Base-by-base conservation (phyloP, 2,329 filamentous ascomycete genomes). In the Ceratocystis albifundus region DNA sequence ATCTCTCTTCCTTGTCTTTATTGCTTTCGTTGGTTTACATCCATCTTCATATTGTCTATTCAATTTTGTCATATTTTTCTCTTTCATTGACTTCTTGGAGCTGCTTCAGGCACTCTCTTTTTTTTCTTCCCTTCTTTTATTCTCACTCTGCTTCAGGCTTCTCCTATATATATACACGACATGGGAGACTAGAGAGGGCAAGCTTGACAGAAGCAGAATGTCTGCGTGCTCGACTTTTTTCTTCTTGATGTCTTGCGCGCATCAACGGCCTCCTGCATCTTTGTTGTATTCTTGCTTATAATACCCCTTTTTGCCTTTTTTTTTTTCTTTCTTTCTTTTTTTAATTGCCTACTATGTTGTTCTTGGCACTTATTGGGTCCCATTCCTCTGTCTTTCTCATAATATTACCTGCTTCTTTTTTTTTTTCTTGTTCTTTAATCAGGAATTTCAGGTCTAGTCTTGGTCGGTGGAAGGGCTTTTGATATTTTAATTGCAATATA, bases 231-330 rank as follows among this genome's bases (percentile, higher is more conserved):
- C 44, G 10, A 46, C 25, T 25, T 62, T 45, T 46, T 61, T 59
- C 17, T 61, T 61, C 59, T 64, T 45, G 22, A 28, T 48, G 8
- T 22, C 64, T 66, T 12, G 62, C 69, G 62, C 69, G 68, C 67
- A 65, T 66, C 68, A 30, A 36, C 67, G 66, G 69, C 68, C 68
- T 68, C 65, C 64, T 46, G 48, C 55, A 22, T 66, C 55, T 63
- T 50, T 50, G 32, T 69, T 41, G 50, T 66, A 55, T 50, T 69
- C 81, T 80, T 74, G 81, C 81, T 80, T 81, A 80, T 78, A 80
- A 81, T 69, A 71, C 71, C 74, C 74, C 73, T 68, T 68, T 72
- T 71, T 70, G 70, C 75, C 75, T 62, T 28, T 46, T 36, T 64
- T 64, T 48, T 36, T 64, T 64, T 48, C 73, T 68, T 68, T 72